phyloP scores from a whole-genome alignment of 2,329 filamentous ascomycete species.

The Aureobasidium sp. region DNA sequence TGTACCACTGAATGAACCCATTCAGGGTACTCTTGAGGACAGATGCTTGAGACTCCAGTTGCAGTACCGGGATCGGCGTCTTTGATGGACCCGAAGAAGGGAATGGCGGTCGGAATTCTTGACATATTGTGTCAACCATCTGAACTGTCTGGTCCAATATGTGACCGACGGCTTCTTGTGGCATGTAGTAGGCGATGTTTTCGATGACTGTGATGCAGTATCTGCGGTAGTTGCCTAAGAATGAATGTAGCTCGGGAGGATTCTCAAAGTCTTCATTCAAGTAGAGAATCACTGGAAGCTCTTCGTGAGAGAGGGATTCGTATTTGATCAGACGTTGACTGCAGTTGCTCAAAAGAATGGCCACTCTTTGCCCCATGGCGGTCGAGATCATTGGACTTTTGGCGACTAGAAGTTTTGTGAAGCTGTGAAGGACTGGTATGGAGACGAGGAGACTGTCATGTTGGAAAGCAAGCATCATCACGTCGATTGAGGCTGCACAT shows the following conservation, averaged over 20 bases:
- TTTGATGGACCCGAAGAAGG: slow-evolving; percentile 47
- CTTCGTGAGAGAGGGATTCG: slow-evolving; percentile 75
- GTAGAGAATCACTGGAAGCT: slow-evolving; percentile 73
- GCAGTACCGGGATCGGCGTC: slow-evolving; percentile 63
- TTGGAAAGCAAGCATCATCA: slow-evolving; percentile 72
- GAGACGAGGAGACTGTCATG: slow-evolving; percentile 87
- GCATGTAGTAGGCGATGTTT: slow-evolving; percentile 70
- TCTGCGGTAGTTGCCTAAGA: slow-evolving; percentile 88
- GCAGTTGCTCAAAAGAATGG: slow-evolving; percentile 72
- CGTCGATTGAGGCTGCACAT: slow-evolving; percentile 66
- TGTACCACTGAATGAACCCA: slow-evolving; percentile 16
- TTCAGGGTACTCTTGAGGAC: slow-evolving; percentile 17
- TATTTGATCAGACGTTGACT: slow-evolving; percentile 79
- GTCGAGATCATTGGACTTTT: slow-evolving; percentile 60
- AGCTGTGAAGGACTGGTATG: slow-evolving; percentile 84
- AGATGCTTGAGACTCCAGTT: slow-evolving; percentile 65
- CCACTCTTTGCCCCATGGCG: slow-evolving; percentile 57
- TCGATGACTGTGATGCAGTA: slow-evolving; percentile 88
- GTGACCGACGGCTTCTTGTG: slow-evolving; percentile 78
- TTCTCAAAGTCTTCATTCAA: slow-evolving; percentile 93
- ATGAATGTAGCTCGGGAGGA: slow-evolving; percentile 85
- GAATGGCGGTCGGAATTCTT: slow-evolving; percentile 7
- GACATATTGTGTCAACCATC: slow-evolving; percentile 52
- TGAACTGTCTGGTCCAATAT: slow-evolving; percentile 74
- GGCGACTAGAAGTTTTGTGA: slow-evolving; percentile 74